phyloP scores from a whole-genome alignment of 169 alveolate species.

The Eimeria necatrix region DNA sequence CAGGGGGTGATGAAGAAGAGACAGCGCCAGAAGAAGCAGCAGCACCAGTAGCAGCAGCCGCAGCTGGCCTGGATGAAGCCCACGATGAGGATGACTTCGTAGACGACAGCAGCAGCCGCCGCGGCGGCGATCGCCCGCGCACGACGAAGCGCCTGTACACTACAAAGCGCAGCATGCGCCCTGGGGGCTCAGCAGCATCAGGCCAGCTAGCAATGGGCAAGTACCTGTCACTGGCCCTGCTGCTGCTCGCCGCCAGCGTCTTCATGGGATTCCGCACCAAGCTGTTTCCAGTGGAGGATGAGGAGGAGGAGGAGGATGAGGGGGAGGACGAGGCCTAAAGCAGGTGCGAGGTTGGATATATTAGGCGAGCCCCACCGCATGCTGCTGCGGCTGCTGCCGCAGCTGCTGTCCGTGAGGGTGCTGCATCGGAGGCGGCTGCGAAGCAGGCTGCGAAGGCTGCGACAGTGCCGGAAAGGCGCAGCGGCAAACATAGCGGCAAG shows the following conservation, averaged over 20 bases:
- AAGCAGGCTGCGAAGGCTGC: background rate
- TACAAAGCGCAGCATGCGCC: background rate
- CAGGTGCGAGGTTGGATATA: background rate
- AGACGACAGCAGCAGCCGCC: background rate
- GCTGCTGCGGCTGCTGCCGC: constrained; percentile 20
- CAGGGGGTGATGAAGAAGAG: background rate
- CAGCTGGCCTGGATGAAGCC: background rate
- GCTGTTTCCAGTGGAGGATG: background rate
- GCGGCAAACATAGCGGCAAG: background rate
- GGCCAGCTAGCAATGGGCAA: background rate
- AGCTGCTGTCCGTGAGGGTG: background rate
- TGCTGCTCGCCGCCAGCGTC: background rate
- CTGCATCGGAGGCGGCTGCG: background rate
- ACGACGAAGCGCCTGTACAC: constrained; percentile 42
- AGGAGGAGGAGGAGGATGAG: background rate
- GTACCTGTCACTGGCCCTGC: background rate
- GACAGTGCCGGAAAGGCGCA: background rate
- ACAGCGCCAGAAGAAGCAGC: background rate
- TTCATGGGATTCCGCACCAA: background rate
- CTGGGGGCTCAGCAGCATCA: background rate
- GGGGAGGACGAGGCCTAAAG: background rate
- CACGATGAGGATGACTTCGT: background rate
- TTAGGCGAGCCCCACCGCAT: background rate
- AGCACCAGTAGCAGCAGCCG: background rate
- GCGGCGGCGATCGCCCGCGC: background rate